Evolutionary conservation across 2,329 filamentous ascomycete genomes (phyloP).

Genomic region (Pseudocercospora musae): DNA sequence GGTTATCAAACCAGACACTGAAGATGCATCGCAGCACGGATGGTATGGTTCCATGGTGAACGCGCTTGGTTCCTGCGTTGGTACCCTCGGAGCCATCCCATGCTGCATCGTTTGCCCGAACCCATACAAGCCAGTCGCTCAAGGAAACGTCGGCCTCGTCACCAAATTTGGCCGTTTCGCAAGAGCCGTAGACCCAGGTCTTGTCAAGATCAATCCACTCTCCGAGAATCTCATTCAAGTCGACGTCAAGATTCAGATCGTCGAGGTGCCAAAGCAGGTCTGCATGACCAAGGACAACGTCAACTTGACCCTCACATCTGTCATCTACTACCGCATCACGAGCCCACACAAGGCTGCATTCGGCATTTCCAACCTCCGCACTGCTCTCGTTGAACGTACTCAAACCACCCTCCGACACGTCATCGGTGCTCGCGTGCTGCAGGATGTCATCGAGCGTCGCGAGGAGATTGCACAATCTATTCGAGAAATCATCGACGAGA

Average conservation of each 20-base stretch:
- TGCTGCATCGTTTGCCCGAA: conserved; percentile 93
- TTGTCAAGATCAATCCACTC: conserved; percentile 95
- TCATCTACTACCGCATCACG: conserved; percentile 98
- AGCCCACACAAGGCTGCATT: conserved; percentile 96
- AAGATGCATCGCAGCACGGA: conserved; percentile 68
- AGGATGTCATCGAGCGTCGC: conserved; percentile 96
- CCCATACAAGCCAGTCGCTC: conserved; percentile 60
- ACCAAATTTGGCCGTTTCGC: conserved; percentile 95
- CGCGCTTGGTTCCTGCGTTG: conserved; percentile 68
- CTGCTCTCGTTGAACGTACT: conserved; percentile 95
- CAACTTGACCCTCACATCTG: conserved; percentile 85
- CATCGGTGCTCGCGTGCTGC: conserved; percentile 88
- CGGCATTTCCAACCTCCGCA: conserved; percentile 88
- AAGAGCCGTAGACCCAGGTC: conserved; percentile 90
- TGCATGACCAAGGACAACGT: conserved; percentile 99
- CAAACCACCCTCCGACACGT: conserved; percentile 97
- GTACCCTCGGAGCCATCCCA: conserved; percentile 79
- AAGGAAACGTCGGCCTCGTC: conserved; percentile 92
- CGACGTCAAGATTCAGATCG: conserved; percentile 99
- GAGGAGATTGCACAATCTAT: conserved; percentile 96
- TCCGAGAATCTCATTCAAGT: conserved; percentile 86
- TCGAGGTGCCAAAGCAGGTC: conserved; percentile 90
- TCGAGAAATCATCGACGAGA: conserved; percentile 95
- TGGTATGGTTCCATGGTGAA: conserved; percentile 79
- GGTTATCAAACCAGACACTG: conserved; percentile 55